A percentile compares a stretch with the other conserved stretches of the same genome.
phyloP scores from a whole-genome alignment of 2,329 filamentous ascomycete species.

The Leptographium flavum region DNA sequence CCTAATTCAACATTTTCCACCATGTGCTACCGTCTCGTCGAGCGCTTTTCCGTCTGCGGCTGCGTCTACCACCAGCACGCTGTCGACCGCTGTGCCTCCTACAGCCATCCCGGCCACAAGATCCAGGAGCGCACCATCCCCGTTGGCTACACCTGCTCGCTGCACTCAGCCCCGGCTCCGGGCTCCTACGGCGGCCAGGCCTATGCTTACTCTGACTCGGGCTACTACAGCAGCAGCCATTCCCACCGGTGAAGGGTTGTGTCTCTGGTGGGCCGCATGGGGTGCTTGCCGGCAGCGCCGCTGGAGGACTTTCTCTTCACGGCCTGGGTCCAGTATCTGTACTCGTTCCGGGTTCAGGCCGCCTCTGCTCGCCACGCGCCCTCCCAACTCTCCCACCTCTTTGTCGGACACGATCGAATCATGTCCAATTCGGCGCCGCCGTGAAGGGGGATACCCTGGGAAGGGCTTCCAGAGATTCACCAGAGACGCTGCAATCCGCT shows the following conservation, averaged over 20 bases:
- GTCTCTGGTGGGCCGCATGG: conserved; percentile 36
- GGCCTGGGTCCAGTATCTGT: conserved; percentile 34
- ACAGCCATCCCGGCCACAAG: conserved; percentile 57
- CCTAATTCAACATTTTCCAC: conserved; percentile 17
- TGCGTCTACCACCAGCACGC: conserved; percentile 83
- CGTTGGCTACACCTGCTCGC: conserved; percentile 66
- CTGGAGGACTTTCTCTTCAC: conserved; percentile 28
- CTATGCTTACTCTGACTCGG: conserved; percentile 25
- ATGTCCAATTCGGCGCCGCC: conserved; percentile 24
- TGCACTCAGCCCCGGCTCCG: conserved; percentile 30
- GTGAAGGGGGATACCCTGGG: too few species aligned
- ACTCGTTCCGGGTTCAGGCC: conserved; percentile 26
- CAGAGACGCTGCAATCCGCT: too few species aligned
- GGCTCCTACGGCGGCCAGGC: conserved; percentile 38
- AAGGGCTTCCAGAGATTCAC: too few species aligned
- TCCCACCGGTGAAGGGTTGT: conserved; percentile 38
- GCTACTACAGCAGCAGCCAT: too few species aligned
- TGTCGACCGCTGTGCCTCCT: conserved; percentile 65
- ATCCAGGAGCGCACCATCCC: conserved; percentile 64
- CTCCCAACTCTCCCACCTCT: conserved; percentile 33
- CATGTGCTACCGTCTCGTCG: conserved; percentile 82
- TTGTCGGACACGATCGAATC: conserved; percentile 29
- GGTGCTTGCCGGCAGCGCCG: conserved; percentile 24
- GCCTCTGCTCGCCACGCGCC: conserved; percentile 23
- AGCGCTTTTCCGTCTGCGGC: conserved; percentile 73